Evolutionary conservation across 257 asterid species (phyloP).

Genomic region (Nemophila menziesii): DNA sequence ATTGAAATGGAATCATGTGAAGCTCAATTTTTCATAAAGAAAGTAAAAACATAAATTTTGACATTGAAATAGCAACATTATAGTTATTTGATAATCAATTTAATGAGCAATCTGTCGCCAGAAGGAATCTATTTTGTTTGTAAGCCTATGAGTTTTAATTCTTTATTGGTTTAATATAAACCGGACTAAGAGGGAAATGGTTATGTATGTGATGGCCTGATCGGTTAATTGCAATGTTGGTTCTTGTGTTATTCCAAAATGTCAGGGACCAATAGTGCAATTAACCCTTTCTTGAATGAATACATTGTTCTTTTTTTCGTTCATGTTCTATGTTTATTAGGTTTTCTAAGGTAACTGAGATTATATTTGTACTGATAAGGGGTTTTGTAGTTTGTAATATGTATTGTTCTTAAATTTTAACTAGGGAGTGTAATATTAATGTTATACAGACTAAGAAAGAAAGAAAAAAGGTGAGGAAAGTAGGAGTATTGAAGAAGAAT

Average conservation of each 20-base stretch:
- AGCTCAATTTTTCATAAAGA: neutral
- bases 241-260: too few relatives aligned
- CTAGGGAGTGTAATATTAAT: neutral
- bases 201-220: neutral
- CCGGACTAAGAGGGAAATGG: too few relatives aligned
- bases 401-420: neutral
- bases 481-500: constrained; percentile 88
- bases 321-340: neutral
- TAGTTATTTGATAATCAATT: neutral
- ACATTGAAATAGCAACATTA: neutral
- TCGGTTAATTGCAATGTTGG: too few relatives aligned
- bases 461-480: constrained; percentile 92
- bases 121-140: too few relatives aligned
- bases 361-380: too few relatives aligned
- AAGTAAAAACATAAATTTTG: neutral
- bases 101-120: neutral
- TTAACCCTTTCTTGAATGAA: too few relatives aligned
- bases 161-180: neutral
- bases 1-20: neutral
- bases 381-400: neutral
- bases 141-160: neutral
- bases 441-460: constrained; percentile 72
- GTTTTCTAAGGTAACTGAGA: neutral
- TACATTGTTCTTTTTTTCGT: too few relatives aligned
- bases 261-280: too few relatives aligned